Evolutionary conservation across 495 filamentous ascomycete species (phyloP), one percentile per base, ranked within the genome.

Genomic region (Lasiosphaeria hispida): DNA sequence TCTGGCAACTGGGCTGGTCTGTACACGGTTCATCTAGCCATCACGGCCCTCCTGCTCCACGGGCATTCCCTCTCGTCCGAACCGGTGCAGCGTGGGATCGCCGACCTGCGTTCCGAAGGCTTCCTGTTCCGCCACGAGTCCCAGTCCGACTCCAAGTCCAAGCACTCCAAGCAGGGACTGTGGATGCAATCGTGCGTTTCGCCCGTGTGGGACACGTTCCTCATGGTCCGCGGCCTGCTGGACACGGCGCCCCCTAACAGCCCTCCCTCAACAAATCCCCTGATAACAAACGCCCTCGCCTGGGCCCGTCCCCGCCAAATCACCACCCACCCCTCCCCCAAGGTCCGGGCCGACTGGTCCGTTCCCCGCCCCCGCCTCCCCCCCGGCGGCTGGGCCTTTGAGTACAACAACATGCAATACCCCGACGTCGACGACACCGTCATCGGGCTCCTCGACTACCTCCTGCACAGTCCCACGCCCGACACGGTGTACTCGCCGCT

Each of bases 341-440:
- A 30, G 5, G 23, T 30, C 23, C 23, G 2, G 5, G 69, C 70
- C 7, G 75, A 79, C 56, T 75, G 72, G 71, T 52, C 48, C 3
- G 36, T 73, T 3, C 69, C 69, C 42, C 52, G 55, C n/a, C 69
- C 71, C 0, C 14, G 57, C 0, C 45, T 66, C 0, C 18, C 11
- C 1, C 59, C 66, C 0, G 75, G 73, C 1, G 69, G 72, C 0
- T 74, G 65, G 53, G 61, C 59, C 49, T 77, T 78, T 35, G 64
- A 71, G 47, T 74, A 76, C 52, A 33, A 52, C 23, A 74, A 72
- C 43, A 65, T 45, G 1, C 70, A 64, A 63, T 70, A 70, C 54
- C 76, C 76, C 1, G 77, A 80, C 58, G 63, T 75, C n/a, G 75
- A 77, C 51, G 75, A 78, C 60, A 78, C 77, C 0, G 74, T 76